Evolutionary conservation across 2,329 filamentous ascomycete genomes (phyloP), one percentile per base, ranked within the genome.

Genomic region (Penicillium griseofulvum): DNA sequence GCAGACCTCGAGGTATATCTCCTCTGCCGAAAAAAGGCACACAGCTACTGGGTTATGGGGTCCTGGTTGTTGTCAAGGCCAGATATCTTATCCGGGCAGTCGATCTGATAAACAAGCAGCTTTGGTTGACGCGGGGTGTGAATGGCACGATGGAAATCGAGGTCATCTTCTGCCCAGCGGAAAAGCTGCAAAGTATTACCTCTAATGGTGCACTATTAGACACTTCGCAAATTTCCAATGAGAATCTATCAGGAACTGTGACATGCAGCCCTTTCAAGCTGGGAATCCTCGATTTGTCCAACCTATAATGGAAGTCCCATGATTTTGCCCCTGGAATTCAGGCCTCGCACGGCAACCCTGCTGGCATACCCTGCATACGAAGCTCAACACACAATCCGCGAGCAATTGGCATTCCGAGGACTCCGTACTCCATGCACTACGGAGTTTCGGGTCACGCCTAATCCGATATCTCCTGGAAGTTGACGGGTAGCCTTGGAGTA

Each of bases 401-500:
- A 4, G 33, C 49, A 3, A 52, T 62, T 5, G 54, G 49, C 3
- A 70, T 65, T 0, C 67, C 68, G 1, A 61, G 37, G 3, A 63
- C 42, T 17, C 50, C 72, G 6, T 69, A 72, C 52, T 62, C 62
- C 5, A 61, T 60, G 49, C 69, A 70, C 41, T 72, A 71, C 37
- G 68, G 70, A n/a, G 61, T 80, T 17, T 70, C 71, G 17, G 70
- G 75, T 34, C 58, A 66, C 17, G 65, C 69, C 0, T 62, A 66
- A 28, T 56, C 56, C 1, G 60, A 61, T 9, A 56, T 75, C 7
- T 61, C 60, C 2, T 84, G 81, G 81, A 83, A 81, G 59, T 59
- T 83, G 7, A 82, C 81, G 0, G 81, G 82, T 4, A 84, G 83
- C 55, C 71, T 83, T 0, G 79, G 78, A 4, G 81, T 80, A 14